These are phyloP conservation scores for Kodamaea plutei DNA, from an alignment of 1,139 yeast genomes.

Conservation along the genomic window DNA sequence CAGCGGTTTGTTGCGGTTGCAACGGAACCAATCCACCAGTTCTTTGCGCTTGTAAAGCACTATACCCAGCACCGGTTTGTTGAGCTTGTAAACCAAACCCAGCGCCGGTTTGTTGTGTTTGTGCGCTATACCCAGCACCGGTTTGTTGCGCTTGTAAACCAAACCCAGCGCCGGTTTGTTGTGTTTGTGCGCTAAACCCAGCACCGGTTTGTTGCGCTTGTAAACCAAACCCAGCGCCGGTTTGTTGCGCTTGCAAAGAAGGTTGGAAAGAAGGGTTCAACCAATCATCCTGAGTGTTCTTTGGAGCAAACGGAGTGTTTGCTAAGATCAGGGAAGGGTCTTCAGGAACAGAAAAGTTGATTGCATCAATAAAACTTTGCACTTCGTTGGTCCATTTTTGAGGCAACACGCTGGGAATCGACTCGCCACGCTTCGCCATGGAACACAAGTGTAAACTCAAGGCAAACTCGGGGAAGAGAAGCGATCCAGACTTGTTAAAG, in stretches of 20 bases:
- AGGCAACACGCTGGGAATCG: slow-evolving; percentile 71
- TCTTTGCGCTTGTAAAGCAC: slow-evolving; percentile 25
- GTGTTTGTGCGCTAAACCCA: background rate
- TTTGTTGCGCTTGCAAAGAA: slow-evolving; percentile 9
- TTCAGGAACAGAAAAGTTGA: slow-evolving; percentile 74
- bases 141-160: slow-evolving; percentile 9
- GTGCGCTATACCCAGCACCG: background rate
- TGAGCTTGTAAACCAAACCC: slow-evolving; percentile 11
- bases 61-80: slow-evolving; percentile 21
- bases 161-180: background rate
- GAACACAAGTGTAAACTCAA: slow-evolving; percentile 87
- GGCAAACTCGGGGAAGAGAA: slow-evolving; percentile 92
- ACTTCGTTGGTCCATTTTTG: slow-evolving; percentile 78
- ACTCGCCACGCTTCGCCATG: slow-evolving; percentile 69
- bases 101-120: background rate
- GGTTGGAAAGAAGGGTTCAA: slow-evolving; percentile 16
- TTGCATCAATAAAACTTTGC: slow-evolving; percentile 80
- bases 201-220: background rate
- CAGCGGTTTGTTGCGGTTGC: slow-evolving; percentile 48
- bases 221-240: background rate
- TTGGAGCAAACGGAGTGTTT: slow-evolving; percentile 45
- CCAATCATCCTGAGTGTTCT: slow-evolving; percentile 29
- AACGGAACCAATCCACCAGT: slow-evolving; percentile 46
- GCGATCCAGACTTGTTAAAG: slow-evolving; percentile 77
- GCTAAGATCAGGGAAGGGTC: slow-evolving; percentile 41